These are phyloP conservation scores for Pleomassaria siparia DNA, from an alignment of 2,329 filamentous ascomycete species.

Conservation along the genomic window DNA sequence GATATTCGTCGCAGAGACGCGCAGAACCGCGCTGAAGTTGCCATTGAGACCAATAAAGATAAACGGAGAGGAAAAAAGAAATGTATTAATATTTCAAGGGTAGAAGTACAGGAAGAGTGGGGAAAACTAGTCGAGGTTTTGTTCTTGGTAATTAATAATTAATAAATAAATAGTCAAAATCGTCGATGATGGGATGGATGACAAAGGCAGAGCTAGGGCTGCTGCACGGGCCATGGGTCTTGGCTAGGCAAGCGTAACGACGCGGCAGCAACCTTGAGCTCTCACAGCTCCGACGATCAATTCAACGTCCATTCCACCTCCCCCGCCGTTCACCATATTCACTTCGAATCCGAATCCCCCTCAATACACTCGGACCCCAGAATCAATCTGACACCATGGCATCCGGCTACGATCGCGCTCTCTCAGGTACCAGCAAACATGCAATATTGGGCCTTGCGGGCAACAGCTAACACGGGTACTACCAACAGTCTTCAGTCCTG, in stretches of 20 bases:
- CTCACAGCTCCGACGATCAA: conserved; percentile 37
- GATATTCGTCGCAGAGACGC: conserved; percentile 36
- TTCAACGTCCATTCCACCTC: conserved; percentile 20
- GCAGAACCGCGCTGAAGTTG: conserved; percentile 35
- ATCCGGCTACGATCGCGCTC: conserved; percentile 97
- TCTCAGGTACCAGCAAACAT: conserved; percentile 79
- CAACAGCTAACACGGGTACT: conserved; percentile 46
- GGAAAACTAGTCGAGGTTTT: conserved; percentile 1
- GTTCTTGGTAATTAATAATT: too few species aligned
- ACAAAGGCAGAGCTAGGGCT: conserved; percentile 23
- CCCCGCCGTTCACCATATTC: conserved; percentile 7
- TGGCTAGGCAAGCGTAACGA: conserved; percentile 39
- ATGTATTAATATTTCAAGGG: neutral
- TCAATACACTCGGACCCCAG: conserved; percentile 2
- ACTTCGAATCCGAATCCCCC: conserved; percentile 1
- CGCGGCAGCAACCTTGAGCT: conserved; percentile 40
- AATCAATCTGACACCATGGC: conserved; percentile 60
- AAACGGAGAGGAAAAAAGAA: neutral
- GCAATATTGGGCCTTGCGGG: conserved; percentile 31
- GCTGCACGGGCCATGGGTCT: conserved; percentile 31
- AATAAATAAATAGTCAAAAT: too few species aligned
- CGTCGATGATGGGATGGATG: conserved; percentile 15
- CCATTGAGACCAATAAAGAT: conserved; percentile 30
- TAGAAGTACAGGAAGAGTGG: conserved; percentile 24
- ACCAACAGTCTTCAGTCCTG: conserved; percentile 86